These are phyloP conservation scores for Hyphopichia khmerensis DNA, from an alignment of 1,139 yeast species.

Conservation along the genomic window DNA sequence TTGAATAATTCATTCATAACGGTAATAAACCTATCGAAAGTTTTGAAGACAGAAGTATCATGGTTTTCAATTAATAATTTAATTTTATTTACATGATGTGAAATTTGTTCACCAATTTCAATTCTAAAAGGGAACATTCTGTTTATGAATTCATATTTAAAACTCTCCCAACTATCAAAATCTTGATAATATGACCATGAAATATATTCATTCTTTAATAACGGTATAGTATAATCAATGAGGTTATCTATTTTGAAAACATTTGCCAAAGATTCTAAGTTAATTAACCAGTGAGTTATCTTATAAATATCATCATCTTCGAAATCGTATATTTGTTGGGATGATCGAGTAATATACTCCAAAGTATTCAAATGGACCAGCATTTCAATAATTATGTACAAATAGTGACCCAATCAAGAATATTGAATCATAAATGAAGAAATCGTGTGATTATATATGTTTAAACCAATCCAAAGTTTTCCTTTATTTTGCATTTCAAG, in stretches of 20 bases:
- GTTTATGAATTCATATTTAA: conserved; percentile 7
- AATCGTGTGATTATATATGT: too few species aligned
- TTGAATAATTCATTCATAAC: conserved; percentile 4
- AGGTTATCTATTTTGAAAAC: background rate
- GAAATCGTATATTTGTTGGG: background rate
- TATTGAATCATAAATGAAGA: too few species aligned
- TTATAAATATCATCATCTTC: background rate
- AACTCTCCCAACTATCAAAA: conserved; percentile 5
- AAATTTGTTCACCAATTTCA: conserved; percentile 2
- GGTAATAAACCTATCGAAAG: conserved; percentile 1
- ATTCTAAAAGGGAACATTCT: conserved; percentile 4
- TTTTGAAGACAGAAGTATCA: conserved; percentile 1
- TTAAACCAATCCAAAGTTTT: too few species aligned
- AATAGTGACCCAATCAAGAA: background rate
- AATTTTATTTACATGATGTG: conserved; percentile 1
- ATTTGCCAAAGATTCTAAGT: background rate
- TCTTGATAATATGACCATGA: conserved; percentile 3
- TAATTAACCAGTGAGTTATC: background rate
- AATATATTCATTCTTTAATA: background rate
- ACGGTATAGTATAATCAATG: conserved; percentile 1
- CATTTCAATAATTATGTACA: background rate
- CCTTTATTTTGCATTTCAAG: too few species aligned
- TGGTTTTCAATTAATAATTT: conserved; percentile 4
- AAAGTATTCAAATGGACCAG: conserved; percentile 2
- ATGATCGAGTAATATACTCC: background rate